Evolutionary conservation across 306 rosid genomes (phyloP), one percentile per base, ranked within the genome.

Genomic region (Arachis stenosperma): DNA sequence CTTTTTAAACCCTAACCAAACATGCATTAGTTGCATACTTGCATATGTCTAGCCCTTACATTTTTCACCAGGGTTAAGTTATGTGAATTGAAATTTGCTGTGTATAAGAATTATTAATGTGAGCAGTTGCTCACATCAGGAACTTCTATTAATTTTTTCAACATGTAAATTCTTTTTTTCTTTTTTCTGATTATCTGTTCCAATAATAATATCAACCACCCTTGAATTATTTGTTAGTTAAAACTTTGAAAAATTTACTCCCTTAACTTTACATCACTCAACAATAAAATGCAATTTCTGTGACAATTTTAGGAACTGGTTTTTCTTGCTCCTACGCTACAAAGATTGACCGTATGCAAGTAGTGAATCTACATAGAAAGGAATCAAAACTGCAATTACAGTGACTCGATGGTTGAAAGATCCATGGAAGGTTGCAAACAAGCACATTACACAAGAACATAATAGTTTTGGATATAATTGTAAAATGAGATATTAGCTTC

Each of bases 61-160:
- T 60, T 83, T 86, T 88, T 67, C 17, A 71, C 43, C 41, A 44
- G 86, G 86, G 88, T 74, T 81, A 61, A 48, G 67, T 72, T 50
- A 74, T 81, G 77, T 78, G 48, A 51, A 33, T 64, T 15, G 15
- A 70, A 75, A 76, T 62, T 43, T 79, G 69, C 64, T 52, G 37
- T 56, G 44, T 66, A 59, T 40, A 58, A 61, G 52, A 53, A 53
- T 46, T 69, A 53, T 78, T 66, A 64, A 54, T 69, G 54, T 11
- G 22, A 33, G 4, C 14, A 30, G 51, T 56, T 71, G 17, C 60
- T 11, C 58, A 58, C 52, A 44, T 65, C 47, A 65, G 65, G 54
- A 70, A 52, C 43, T 52, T 52, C 27, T 37, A 14, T 53, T 65
- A 71, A 7, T 22, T 59, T 54, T 44, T 37, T 52, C 43, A 41